Evolutionary conservation across 164 flowering plant species (phyloP), one percentile per base, ranked within the genome.

Genomic region (Magnolia changhungtana): DNA sequence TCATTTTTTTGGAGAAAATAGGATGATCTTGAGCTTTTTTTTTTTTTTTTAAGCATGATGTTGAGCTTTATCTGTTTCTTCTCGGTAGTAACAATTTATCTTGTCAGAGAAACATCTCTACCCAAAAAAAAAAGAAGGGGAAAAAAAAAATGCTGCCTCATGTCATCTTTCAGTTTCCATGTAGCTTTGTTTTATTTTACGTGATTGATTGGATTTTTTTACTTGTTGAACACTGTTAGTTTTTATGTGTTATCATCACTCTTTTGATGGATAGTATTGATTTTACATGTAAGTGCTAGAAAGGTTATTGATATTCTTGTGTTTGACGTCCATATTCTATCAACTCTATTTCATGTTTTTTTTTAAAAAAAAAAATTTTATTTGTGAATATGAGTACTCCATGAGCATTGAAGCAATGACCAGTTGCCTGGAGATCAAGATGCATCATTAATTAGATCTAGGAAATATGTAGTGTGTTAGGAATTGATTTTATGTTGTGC

Each of bases 81-180:
- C 45, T 37, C 45, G 7, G 45, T 37, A 37, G 45, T 37, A 4
- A 3, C 45, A 37, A 37, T 37, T 27, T 27, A 27, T 27, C 29
- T 27, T 27, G 29, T 27, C 29, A 27, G 2, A 37, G 45, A 37
- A 37, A 37, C 45, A 37, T 37, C 4, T 37, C 45, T 37, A 37
- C 45, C 45, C 2, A 27, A 27, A 27, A 27, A 27, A 27, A 27
- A 27, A 1, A 27, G 1, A 1, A 1, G 1, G 1, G 27, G 27
- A 24, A 24, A 24, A 27, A 27, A 27, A 27, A 27, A 27, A 84
- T 81, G 99, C 97, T 75, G 92, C 98, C 31, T 82, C 84, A 0
- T 83, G 84, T 66, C 94, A 88, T 77, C 92, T 97, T 78, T 87
- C 88, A 9, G 77, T 94, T 83, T 96, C 97, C 85, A 96, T 90